Conservation (phyloP, 345 rosid species). For the Murraya koenigii region DNA sequence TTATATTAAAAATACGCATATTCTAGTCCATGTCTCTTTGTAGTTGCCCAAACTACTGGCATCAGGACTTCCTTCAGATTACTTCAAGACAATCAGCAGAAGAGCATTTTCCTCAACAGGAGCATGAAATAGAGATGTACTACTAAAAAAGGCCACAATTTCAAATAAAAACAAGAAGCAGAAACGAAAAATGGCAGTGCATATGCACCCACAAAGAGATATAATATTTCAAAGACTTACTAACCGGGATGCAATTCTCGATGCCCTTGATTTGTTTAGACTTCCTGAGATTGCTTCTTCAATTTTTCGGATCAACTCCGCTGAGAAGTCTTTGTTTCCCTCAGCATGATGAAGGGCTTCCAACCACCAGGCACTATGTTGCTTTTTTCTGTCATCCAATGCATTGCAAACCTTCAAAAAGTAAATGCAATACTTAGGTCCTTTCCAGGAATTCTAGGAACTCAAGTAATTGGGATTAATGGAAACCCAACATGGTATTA, state of each 20-base stretch:
- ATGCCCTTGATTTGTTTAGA: conserved; percentile 53
- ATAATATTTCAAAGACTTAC: conserved; percentile 20
- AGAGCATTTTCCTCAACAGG: not conserved
- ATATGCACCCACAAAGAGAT: conserved; percentile 1
- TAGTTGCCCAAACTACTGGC: not conserved
- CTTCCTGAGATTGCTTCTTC: conserved; percentile 75
- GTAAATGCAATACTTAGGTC: not conserved
- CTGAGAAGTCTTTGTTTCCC: conserved; percentile 53
- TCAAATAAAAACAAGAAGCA: not conserved
- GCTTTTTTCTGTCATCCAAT: conserved; percentile 38
- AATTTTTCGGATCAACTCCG: conserved; percentile 75
- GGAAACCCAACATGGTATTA: too few species aligned
- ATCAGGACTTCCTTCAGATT: not conserved
- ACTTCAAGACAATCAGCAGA: not conserved
- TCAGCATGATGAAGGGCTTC: conserved; percentile 70
- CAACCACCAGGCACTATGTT: conserved; percentile 75
- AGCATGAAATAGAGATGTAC: not conserved
- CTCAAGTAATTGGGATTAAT: too few species aligned
- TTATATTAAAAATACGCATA: not conserved
- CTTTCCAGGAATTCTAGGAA: too few species aligned
- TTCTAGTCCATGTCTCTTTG: not conserved
- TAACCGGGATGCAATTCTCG: conserved; percentile 48
- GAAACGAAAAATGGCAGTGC: not conserved
- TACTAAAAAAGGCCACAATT: not conserved
- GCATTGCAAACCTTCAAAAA: conserved; percentile 61